Evolutionary conservation across 2,329 filamentous ascomycete species (phyloP).

Genomic region (Polytolypa hystricis): DNA sequence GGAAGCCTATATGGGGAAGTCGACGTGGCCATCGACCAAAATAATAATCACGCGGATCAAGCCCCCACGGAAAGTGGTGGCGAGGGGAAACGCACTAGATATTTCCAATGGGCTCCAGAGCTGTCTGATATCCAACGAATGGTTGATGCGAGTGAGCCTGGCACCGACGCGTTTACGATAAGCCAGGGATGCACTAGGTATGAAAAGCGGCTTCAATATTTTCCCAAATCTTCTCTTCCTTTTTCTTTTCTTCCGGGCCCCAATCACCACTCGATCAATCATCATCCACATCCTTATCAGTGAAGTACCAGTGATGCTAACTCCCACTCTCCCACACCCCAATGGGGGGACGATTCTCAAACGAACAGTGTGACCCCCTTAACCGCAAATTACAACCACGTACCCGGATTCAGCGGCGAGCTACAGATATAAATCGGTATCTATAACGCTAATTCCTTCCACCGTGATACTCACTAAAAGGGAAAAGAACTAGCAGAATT

Average conservation of each 20-base stretch:
- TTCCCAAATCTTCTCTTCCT: not conserved
- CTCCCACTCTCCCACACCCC: no score
- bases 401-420: constrained; percentile 52
- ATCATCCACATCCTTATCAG: not conserved
- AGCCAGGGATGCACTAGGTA: constrained; percentile 74
- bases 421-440: constrained; percentile 59
- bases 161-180: constrained; percentile 84
- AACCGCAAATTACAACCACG: constrained; percentile 80
- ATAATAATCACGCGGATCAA: no score
- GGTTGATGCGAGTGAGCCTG: constrained; percentile 61
- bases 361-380: constrained; percentile 64
- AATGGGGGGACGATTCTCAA: no score
- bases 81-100: constrained; percentile 38
- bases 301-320: not conserved
- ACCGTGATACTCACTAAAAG: no score
- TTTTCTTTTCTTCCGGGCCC: not conserved
- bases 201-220: not conserved
- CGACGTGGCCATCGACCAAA: constrained; percentile 28
- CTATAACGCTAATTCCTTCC: no score
- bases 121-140: constrained; percentile 77
- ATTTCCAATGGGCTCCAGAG: constrained; percentile 82
- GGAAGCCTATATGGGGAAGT: constrained; percentile 73
- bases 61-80: constrained; percentile 31
- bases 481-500: no score
- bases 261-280: no score